phyloP scores from a whole-genome alignment of 2,329 filamentous ascomycete species.

The Talaromyces funiculosus region DNA sequence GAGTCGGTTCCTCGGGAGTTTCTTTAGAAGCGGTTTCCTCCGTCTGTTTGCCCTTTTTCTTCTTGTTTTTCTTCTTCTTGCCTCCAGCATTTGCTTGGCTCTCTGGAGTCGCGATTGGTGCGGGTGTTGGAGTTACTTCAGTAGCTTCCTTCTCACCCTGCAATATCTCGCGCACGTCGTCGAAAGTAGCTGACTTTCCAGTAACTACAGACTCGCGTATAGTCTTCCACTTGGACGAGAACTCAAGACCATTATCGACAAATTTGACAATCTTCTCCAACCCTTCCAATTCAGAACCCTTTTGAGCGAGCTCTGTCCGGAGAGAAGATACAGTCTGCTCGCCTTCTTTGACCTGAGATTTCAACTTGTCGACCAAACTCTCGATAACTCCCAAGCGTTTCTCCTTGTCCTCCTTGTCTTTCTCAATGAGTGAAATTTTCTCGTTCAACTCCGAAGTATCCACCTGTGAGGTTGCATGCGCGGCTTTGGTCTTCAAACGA shows the following conservation, averaged over 20 bases:
- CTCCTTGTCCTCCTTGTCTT: conserved; percentile 38
- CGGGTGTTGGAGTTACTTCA: conserved; percentile 19
- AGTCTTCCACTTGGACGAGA: conserved; percentile 31
- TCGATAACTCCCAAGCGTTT: conserved; percentile 52
- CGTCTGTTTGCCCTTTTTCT: conserved; percentile 63
- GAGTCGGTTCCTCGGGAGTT: conserved; percentile 10
- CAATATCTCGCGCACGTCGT: conserved; percentile 30
- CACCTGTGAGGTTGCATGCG: conserved; percentile 17
- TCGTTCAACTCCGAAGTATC: conserved; percentile 23
- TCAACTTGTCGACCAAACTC: conserved; percentile 50
- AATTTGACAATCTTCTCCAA: conserved; percentile 35
- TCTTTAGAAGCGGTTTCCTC: conserved; percentile 30
- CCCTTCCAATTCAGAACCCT: conserved; percentile 29
- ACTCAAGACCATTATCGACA: conserved; percentile 34
- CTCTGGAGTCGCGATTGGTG: conserved; percentile 18
- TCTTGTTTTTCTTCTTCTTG: conserved; percentile 78
- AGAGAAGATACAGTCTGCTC: conserved; percentile 45
- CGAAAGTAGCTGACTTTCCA: conserved; percentile 32
- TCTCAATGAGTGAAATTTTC: conserved; percentile 31
- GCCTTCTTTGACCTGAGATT: conserved; percentile 49
- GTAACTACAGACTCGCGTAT: conserved; percentile 28
- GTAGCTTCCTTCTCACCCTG: conserved; percentile 22
- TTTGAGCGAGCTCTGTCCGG: conserved; percentile 38
- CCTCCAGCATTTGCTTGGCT: conserved; percentile 18
- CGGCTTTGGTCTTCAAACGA: conserved; percentile 26